Conservation (phyloP, 2,329 filamentous ascomycete genomes). For the Hirsutella minnesotensis region DNA sequence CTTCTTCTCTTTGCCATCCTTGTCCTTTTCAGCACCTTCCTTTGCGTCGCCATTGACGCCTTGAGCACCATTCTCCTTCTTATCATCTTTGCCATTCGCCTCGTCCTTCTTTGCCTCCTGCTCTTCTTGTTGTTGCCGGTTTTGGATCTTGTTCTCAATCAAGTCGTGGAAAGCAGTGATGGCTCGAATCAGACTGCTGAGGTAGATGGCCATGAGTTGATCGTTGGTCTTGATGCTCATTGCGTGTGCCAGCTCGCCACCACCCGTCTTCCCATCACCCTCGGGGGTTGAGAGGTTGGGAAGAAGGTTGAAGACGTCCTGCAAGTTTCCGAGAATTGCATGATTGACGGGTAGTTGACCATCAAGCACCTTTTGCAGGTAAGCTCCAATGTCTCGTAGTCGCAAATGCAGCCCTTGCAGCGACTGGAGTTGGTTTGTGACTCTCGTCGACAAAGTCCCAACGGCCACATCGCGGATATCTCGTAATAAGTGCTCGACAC, state of each 20-base stretch:
- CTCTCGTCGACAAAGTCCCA: slow-evolving; percentile 88
- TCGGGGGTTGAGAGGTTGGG: slow-evolving; percentile 87
- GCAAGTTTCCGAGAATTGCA: slow-evolving; percentile 92
- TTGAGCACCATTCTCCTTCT: slow-evolving; percentile 36
- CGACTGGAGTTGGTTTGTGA: slow-evolving; percentile 95
- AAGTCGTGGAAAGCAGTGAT: slow-evolving; percentile 98
- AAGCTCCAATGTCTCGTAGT: slow-evolving; percentile 87
- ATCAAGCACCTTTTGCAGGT: slow-evolving; percentile 91
- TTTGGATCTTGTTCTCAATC: slow-evolving; percentile 99
- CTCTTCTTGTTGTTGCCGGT: slow-evolving; percentile 92
- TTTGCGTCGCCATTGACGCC: slow-evolving; percentile 34
- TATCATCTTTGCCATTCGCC: slow-evolving; percentile 44
- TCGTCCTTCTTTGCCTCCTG: slow-evolving; percentile 80
- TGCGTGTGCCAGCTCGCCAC: slow-evolving; percentile 81
- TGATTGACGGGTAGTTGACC: slow-evolving; percentile 92
- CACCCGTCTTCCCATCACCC: slow-evolving; percentile 49
- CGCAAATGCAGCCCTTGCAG: slow-evolving; percentile 91
- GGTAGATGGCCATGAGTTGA: slow-evolving; percentile 96
- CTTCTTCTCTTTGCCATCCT: slow-evolving; percentile 43
- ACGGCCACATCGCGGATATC: slow-evolving; percentile 98
- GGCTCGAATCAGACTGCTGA: slow-evolving; percentile 90
- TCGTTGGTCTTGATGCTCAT: slow-evolving; percentile 99
- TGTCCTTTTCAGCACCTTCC: slow-evolving; percentile 40
- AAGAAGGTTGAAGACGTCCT: slow-evolving; percentile 97
- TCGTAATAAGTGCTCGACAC: slow-evolving; percentile 91